Evolutionary conservation across 2,329 filamentous ascomycete genomes (phyloP), one percentile per base, ranked within the genome.

Genomic region (Aspergillus awamori): DNA sequence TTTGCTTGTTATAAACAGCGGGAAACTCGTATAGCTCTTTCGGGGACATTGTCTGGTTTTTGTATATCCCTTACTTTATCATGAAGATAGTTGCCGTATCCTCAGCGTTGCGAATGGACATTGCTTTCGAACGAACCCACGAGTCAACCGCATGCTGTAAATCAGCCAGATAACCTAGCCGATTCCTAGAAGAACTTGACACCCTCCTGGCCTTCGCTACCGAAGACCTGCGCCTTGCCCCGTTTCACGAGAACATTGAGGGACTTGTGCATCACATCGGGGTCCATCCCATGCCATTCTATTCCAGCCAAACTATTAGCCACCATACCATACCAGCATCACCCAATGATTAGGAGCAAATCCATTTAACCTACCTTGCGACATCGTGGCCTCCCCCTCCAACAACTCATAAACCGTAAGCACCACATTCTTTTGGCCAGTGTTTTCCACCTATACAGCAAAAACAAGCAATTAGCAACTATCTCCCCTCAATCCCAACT

Each of bases 151-250:
- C n/a, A 52, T 26, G 24, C 20, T 11, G 11, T 17, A 28, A 20
- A 26, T 11, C 38, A 5, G 28, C 30, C 38, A 55, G 26, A 39
- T 33, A 10, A 41, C 39, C 2, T 36, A 61, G 10, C 11, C 11
- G 10, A 6, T 6, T 10, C 33, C 88, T 81, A 97, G 75, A 98
- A 98, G 81, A 99, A 98, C 81, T 99, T 99, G 66, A 98, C 92
- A 70, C 95, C 95, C 71, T 91, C 87, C 63, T 91, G 90, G 74
- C 94, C 92, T 70, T 94, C 93, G 57, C 87, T 86, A 36, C 94
- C 94, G 79, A 99, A 98, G 26, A 98, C 87, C 77, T 98, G 94
- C 13, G 93, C 94, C 79, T 91, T 96, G 68, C 93, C 93, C 64
- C 89, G 86, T 83, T 96, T 97, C 38, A 96, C 93, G 53, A 97